Evolutionary conservation across 768 basidiomycete species (phyloP).

Genomic region (Daedaleopsis nitida): DNA sequence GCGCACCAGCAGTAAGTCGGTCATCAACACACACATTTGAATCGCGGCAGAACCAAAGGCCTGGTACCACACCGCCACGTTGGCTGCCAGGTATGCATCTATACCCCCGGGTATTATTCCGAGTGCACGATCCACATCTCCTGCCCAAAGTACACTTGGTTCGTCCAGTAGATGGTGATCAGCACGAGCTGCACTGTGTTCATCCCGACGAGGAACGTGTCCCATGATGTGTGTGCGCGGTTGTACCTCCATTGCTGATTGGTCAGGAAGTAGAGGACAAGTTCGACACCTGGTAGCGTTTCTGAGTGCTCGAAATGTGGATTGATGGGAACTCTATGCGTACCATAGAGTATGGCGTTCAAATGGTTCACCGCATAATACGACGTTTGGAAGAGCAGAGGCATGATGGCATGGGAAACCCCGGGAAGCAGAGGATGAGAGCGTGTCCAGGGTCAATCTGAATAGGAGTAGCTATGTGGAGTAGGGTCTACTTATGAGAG

Average conservation of each 20-base stretch:
- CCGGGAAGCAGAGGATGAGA: no score
- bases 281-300: slow-evolving; percentile 19
- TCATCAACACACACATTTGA: slow-evolving; percentile 36
- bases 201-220: slow-evolving; percentile 22
- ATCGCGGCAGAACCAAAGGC: slow-evolving; percentile 25
- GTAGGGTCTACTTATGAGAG: not conserved
- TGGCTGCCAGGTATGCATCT: slow-evolving; percentile 31
- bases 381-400: slow-evolving; percentile 14
- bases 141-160: slow-evolving; percentile 30
- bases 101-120: slow-evolving; percentile 34
- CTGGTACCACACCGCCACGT: slow-evolving; percentile 32
- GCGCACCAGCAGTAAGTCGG: slow-evolving; percentile 41
- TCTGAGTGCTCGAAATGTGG: not conserved
- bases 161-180: slow-evolving; percentile 29
- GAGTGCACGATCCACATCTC: slow-evolving; percentile 31
- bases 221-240: not conserved
- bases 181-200: slow-evolving; percentile 27
- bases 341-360: slow-evolving; percentile 22
- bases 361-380: slow-evolving; percentile 18
- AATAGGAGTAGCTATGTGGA: not conserved
- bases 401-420: not conserved
- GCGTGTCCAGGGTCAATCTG: no score
- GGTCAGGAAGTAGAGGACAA: slow-evolving; percentile 23
- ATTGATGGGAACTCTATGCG: not conserved
- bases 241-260: slow-evolving; percentile 1